Base-by-base conservation (phyloP, 2,329 filamentous ascomycete species). In the Lithohypha guttulata region DNA sequence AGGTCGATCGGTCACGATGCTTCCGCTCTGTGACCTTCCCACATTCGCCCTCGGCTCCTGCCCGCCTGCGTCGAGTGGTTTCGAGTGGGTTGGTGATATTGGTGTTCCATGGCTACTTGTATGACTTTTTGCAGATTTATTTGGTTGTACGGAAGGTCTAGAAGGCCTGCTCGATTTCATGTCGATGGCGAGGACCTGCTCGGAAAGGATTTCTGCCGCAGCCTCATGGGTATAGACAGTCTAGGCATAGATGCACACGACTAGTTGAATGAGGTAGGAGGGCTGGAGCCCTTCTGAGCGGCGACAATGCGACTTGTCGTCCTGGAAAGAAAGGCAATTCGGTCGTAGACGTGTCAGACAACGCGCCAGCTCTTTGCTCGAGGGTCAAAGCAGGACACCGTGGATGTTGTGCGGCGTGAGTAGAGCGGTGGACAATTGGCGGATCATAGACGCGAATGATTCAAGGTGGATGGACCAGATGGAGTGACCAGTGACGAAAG, bases 111-210 rank as follows among this genome's bases (percentile, higher is more conserved):
- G 33, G 6, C 29, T 41, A 14, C 45, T 41, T 19, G 18, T 20
- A 18, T 4, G 18, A 3, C 21, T 26, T 29, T 19, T 29, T 5
- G 32, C 29, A 6, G 33, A 21, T 10, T 13, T 11, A 6, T 29
- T 25, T n/a, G 40, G 40, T n/a, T 40, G 42, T 18, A 45, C 40
- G 15, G 44, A 35, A 26, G 45, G 43, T 27, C 15, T 23, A 20
- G 38, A 40, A 6, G 42, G 35, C 33, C 47, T 51, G 33, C 45
- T 32, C 21, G 47, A 34, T 31, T 48, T 48, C 47, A 49, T 51
- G 25, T 17, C 40, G 39, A 37, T 28, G 33, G 43, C 45, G 44
- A 42, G 45, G 45, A 45, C 39, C 42, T 42, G 27, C 21, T 37
- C 27, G 31, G 34, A 36, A 40, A 42, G 18, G 28, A 34, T 39